Evolutionary conservation across 1,139 yeast species (phyloP).

Genomic region (Schwanniomyces etchellsii): DNA sequence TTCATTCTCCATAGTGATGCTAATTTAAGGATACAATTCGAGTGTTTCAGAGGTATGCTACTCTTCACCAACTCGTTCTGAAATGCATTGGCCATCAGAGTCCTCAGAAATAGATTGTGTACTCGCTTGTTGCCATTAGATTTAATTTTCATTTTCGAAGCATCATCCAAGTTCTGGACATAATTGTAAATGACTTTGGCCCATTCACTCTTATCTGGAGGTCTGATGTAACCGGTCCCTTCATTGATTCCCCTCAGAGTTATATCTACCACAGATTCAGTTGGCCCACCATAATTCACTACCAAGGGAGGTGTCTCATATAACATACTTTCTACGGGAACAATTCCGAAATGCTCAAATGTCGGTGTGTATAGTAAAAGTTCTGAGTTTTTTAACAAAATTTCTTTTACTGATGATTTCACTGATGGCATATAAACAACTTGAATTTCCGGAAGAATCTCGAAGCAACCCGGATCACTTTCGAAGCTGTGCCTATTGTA

Average conservation of each 20-base stretch:
- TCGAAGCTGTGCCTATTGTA: constrained; percentile 8
- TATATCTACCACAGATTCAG: constrained; percentile 64
- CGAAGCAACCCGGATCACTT: not conserved
- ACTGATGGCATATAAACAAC: constrained; percentile 81
- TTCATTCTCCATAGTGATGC: too few species aligned
- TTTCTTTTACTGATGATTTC: constrained; percentile 58
- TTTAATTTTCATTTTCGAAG: constrained; percentile 31
- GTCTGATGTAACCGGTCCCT: constrained; percentile 76
- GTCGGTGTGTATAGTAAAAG: constrained; percentile 82
- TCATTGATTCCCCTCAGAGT: constrained; percentile 27
- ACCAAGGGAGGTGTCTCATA: constrained; percentile 81
- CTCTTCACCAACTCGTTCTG: constrained; percentile 19
- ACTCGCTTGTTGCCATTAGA: constrained; percentile 50
- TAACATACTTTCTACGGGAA: constrained; percentile 92
- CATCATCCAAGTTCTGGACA: constrained; percentile 22
- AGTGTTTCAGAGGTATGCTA: too few species aligned
- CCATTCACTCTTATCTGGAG: constrained; percentile 58
- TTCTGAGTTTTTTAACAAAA: constrained; percentile 52
- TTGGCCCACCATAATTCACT: constrained; percentile 86
- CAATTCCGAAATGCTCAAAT: constrained; percentile 94
- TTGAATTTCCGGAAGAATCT: constrained; percentile 14
- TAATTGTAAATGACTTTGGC: constrained; percentile 47
- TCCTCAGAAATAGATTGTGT: constrained; percentile 49
- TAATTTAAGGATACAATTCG: too few species aligned
- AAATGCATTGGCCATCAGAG: constrained; percentile 56